Evolutionary conservation across 2,329 filamentous ascomycete genomes (phyloP).

Genomic region (Aspergillus sp.): DNA sequence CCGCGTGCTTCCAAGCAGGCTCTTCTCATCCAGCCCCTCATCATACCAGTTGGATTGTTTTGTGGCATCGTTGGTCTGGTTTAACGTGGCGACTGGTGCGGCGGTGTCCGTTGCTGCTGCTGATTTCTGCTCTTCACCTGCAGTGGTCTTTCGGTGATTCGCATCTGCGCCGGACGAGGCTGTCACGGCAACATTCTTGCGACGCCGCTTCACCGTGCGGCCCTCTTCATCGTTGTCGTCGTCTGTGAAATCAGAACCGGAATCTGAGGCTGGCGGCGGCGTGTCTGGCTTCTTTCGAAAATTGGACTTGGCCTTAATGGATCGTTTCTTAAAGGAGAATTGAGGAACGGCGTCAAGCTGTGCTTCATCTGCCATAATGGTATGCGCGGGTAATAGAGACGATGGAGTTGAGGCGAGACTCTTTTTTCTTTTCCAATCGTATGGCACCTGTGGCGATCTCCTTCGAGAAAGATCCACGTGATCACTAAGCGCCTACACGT

Average conservation of each 20-base stretch:
- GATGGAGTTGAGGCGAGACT: too few species aligned
- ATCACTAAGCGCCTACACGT: background rate
- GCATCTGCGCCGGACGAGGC: constrained; percentile 47
- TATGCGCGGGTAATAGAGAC: too few species aligned
- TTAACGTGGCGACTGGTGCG: constrained; percentile 55
- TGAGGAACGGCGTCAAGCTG: constrained; percentile 19
- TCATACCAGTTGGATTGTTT: constrained; percentile 87
- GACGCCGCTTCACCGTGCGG: constrained; percentile 69
- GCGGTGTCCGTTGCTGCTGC: constrained; percentile 48
- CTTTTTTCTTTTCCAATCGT: too few species aligned
- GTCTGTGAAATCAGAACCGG: constrained; percentile 58
- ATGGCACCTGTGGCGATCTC: background rate
- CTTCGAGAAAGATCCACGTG: too few species aligned
- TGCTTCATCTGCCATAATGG: constrained; percentile 23
- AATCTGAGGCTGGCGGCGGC: constrained; percentile 56
- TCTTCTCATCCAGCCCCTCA: constrained; percentile 50
- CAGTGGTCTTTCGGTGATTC: constrained; percentile 32
- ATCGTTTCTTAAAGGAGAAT: constrained; percentile 71
- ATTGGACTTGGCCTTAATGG: constrained; percentile 65
- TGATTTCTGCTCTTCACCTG: constrained; percentile 38
- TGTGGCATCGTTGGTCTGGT: constrained; percentile 73
- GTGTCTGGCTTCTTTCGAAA: constrained; percentile 73
- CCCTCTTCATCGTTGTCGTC: constrained; percentile 64
- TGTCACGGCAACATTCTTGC: constrained; percentile 60
- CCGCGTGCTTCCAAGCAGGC: constrained; percentile 25